Base-by-base conservation (phyloP, 768 basidiomycete genomes). In the Chalciporus piperatus region DNA sequence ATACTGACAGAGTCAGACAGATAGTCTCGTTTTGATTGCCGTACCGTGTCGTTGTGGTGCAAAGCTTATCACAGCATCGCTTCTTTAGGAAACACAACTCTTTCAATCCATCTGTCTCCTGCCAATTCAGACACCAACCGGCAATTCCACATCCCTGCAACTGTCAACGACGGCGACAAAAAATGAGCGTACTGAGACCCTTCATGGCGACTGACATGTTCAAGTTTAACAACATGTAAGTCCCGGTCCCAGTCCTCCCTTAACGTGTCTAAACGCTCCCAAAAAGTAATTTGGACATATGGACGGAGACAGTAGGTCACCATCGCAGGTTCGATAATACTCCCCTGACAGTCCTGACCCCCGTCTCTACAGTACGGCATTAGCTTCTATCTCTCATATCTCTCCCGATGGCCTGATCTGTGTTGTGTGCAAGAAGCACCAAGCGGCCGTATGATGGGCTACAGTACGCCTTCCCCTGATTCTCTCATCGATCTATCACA, bases 251-350 rank as follows among this genome's bases (percentile, higher is more conserved):
- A 10, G 28, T 17, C 30, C 44, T 20, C 22, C 8, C 19, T n/a
- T 2, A 17, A 39, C 43, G 4, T 47, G n/a, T 52, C 40, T 57
- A 49, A 64, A n/a, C 6, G 37, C 12, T 27, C 51, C 50, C 41
- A 7, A 45, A 1, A 69, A 93, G 92, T 54, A 98, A 99, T 71
- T 73, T 96, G 63, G 96, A 98, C 69, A 76, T 94, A 41, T 98
- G 92, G 92, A 98, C 97, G 41, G 96, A 98, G 72, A 98, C 97
- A 19, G 95, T 93, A 60, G 63, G 85, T 72, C 22, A 7, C n/a
- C 6, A 14, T 48, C 47, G 19, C 33, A 13, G 14, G 17, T 23
- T 25, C 38, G 16, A 33, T 45, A 8, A 19, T 35, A 14, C 44
- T 17, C 4, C 45, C n/a, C 47, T 55, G 23, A 59, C 51, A 27